Evolutionary conservation across 768 basidiomycete species (phyloP), one percentile per base, ranked within the genome.

Genomic region (Neoboletus brunneissimus): DNA sequence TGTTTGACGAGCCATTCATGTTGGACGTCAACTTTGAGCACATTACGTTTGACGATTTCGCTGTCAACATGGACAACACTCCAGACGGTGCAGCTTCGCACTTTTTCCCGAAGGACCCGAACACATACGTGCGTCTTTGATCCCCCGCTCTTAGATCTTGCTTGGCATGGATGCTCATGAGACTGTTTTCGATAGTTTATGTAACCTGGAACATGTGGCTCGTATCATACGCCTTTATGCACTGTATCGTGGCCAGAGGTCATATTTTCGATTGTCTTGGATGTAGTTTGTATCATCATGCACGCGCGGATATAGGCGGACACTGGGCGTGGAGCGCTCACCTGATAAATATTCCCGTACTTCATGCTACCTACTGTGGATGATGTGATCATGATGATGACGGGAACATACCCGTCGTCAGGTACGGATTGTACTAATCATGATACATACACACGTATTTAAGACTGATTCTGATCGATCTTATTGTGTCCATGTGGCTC

Each of bases 51-150:
- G 69, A 70, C 40, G 71, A 70, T 25, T 57, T 65, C 25, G 45
- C 61, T n/a, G 47, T 48, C 20, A 64, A 48, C n/a, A 52, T 62
- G 51, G 62, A 71, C 18, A 58, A 27, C 18, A 12, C 44, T 25
- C 23, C 41, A 5, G 50, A 66, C 43, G 60, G 64, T 2, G 64
- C 72, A 23, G 54, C 67, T 2, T 63, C 72, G 4, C 54, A 67
- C 23, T 72, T 69, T 57, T 72, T 66, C 52, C 60, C 72, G 8
- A 48, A 60, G 18, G 72, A 73, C 23, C 55, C 73, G 7, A 71
- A 68, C 48, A 68, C 68, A 54, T 77, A 72, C 64, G 75, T 70
- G 61, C 67, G 74, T 73, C 29, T 35, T 27, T 53, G 9, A 41
- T 45, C 2, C 3, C 11, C 35, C 8, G 48, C 8, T 34, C 7